These are phyloP conservation scores for Xylariomycetidae sp. DNA, from an alignment of 2,329 filamentous ascomycete species.

Conservation along the genomic window DNA sequence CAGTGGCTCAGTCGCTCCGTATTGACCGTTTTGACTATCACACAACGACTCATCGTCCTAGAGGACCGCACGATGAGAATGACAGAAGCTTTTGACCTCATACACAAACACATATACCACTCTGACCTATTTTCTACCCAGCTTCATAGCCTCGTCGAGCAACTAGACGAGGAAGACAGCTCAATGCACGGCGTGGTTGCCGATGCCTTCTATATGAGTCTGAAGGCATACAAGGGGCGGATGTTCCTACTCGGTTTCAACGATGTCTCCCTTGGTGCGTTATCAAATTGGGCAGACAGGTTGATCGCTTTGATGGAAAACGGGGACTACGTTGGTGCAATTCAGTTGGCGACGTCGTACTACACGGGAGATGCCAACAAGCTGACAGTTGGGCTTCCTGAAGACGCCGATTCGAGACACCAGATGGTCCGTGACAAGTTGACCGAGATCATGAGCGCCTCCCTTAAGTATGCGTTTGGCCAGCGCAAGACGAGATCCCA, in stretches of 20 bases:
- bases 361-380: constrained; percentile 90
- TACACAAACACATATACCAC: constrained; percentile 90
- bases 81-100: constrained; percentile 88
- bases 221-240: constrained; percentile 89
- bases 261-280: constrained; percentile 79
- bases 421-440: constrained; percentile 81
- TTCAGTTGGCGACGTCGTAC: constrained; percentile 84
- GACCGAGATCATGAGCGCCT: constrained; percentile 88
- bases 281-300: constrained; percentile 97
- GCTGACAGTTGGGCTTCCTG: constrained; percentile 86
- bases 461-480: constrained; percentile 80
- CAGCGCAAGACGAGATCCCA: constrained; percentile 49
- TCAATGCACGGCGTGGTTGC: constrained; percentile 94
- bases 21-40: constrained; percentile 84
- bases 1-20: constrained; percentile 97
- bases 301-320: constrained; percentile 91
- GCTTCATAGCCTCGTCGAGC: constrained; percentile 77
- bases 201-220: constrained; percentile 97
- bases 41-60: constrained; percentile 84
- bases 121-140: constrained; percentile 85
- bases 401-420: constrained; percentile 70
- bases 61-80: constrained; percentile 86
- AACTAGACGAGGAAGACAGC: constrained; percentile 77
- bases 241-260: constrained; percentile 92
- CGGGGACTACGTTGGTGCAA: constrained; percentile 91